Evolutionary conservation across 805 yeast genomes (phyloP).

Genomic region (Wickerhamomyces subpelliculosus): DNA sequence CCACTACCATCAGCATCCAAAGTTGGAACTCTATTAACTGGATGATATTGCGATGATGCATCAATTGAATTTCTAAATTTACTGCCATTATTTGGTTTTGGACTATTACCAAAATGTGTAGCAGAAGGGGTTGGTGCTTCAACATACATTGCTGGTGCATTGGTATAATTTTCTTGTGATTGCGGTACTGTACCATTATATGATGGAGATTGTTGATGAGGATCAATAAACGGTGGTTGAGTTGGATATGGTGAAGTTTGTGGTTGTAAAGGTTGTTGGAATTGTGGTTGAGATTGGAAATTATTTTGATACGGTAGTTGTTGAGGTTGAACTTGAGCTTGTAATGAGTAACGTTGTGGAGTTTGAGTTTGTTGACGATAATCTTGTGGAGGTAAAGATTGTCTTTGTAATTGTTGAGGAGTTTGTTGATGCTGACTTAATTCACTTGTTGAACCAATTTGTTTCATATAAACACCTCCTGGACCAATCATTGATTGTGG

Average conservation of each 20-base stretch:
- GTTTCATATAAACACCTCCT: conserved; percentile 18
- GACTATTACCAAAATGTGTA: not conserved
- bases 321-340: conserved; percentile 2
- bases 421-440: conserved; percentile 8
- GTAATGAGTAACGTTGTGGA: conserved; percentile 7
- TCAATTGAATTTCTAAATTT: conserved; percentile 5
- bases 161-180: no score
- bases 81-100: not conserved
- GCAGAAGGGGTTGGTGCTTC: conserved; percentile 10
- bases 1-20: conserved; percentile 16
- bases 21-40: not conserved
- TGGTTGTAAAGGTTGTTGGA: conserved; percentile 4
- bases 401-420: conserved; percentile 14
- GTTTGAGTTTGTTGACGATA: conserved; percentile 3
- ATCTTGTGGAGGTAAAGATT: conserved; percentile 6
- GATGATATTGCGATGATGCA: conserved; percentile 5
- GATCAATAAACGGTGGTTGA: not conserved
- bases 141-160: conserved; percentile 9
- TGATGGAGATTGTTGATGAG: conserved; percentile 1
- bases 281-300: conserved; percentile 8
- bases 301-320: not conserved
- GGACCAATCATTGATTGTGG: conserved; percentile 12
- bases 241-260: conserved; percentile 2
- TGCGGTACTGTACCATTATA: no score
- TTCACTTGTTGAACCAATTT: conserved; percentile 5